phyloP scores from a whole-genome alignment of 805 yeast genomes.

The Lipomyces yamadae region DNA sequence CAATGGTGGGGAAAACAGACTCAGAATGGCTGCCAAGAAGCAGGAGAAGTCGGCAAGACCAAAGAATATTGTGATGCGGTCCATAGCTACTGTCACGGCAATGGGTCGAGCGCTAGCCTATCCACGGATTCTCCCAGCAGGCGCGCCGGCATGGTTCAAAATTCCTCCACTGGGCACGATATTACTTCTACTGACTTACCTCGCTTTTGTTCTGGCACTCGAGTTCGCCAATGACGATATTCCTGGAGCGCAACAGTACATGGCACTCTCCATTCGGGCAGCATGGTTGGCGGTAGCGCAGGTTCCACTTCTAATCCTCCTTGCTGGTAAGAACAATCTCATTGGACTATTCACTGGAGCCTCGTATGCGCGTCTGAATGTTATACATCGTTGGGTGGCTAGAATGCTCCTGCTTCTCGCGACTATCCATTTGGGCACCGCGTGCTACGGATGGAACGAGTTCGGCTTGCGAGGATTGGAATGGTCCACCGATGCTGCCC shows the following conservation, averaged over 20 bases:
- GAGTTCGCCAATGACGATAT: not conserved
- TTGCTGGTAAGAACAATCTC: conserved; percentile 32
- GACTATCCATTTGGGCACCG: conserved; percentile 38
- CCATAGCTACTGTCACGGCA: conserved; percentile 6
- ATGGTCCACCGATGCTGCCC: conserved; percentile 23
- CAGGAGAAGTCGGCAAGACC: conserved; percentile 2
- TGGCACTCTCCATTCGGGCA: conserved; percentile 33
- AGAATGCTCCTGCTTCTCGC: conserved; percentile 35
- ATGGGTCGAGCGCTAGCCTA: conserved; percentile 3
- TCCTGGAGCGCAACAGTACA: conserved; percentile 20
- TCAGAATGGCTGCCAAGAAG: conserved; percentile 3
- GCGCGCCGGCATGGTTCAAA: not conserved
- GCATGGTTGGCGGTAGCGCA: conserved; percentile 39
- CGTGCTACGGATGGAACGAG: conserved; percentile 25
- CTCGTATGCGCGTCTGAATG: conserved; percentile 32
- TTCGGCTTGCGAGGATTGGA: conserved; percentile 16
- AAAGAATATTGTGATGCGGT: not conserved
- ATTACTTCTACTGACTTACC: conserved; percentile 5
- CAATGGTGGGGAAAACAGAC: not conserved
- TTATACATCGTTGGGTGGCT: conserved; percentile 39
- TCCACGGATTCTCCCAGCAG: not conserved
- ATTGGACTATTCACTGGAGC: conserved; percentile 32
- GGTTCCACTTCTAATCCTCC: conserved; percentile 36
- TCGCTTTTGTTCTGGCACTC: conserved; percentile 1
- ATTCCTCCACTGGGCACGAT: conserved; percentile 3